These are phyloP conservation scores for Penicillium odoratum DNA, from an alignment of 495 filamentous ascomycete genomes.

Conservation along the genomic window DNA sequence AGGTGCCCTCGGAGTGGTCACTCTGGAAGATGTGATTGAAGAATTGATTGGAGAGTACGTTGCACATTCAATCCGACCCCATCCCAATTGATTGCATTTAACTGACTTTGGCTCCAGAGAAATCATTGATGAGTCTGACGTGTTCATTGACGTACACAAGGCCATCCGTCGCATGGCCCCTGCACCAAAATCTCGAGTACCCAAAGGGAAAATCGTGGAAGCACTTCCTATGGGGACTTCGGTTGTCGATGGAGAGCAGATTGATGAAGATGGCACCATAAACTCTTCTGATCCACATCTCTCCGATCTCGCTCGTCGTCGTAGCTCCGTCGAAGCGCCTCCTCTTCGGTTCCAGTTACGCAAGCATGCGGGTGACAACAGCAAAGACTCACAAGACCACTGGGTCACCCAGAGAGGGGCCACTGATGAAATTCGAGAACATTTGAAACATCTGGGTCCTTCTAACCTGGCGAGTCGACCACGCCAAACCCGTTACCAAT, in stretches of 20 bases:
- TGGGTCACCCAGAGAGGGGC: slow-evolving; percentile 40
- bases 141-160: slow-evolving; percentile 96
- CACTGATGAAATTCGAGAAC: slow-evolving; percentile 69
- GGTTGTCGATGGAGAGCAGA: slow-evolving; percentile 32
- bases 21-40: slow-evolving; percentile 96
- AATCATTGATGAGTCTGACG: slow-evolving; percentile 88
- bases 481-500: slow-evolving; percentile 76
- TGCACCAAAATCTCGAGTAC: slow-evolving; percentile 61
- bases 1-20: slow-evolving; percentile 90
- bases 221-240: slow-evolving; percentile 38
- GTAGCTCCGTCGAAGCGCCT: slow-evolving; percentile 53
- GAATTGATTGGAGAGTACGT: slow-evolving; percentile 96
- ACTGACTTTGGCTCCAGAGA: slow-evolving; percentile 46
- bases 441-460: slow-evolving; percentile 87
- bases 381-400: slow-evolving; percentile 26
- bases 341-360: slow-evolving; percentile 49
- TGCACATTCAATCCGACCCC: not conserved
- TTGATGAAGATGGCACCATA: slow-evolving; percentile 35
- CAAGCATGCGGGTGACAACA: slow-evolving; percentile 31
- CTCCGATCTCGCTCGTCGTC: slow-evolving; percentile 26
- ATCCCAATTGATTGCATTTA: slow-evolving; percentile 23
- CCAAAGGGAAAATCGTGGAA: slow-evolving; percentile 58
- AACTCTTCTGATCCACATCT: slow-evolving; percentile 12
- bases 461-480: slow-evolving; percentile 87
- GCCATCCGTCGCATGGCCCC: slow-evolving; percentile 80